Percentiles rank a stretch among this genome's conserved stretches.
Conservation (phyloP, 2,329 filamentous ascomycete genomes). For the Colletotrichum cordylinicola region DNA sequence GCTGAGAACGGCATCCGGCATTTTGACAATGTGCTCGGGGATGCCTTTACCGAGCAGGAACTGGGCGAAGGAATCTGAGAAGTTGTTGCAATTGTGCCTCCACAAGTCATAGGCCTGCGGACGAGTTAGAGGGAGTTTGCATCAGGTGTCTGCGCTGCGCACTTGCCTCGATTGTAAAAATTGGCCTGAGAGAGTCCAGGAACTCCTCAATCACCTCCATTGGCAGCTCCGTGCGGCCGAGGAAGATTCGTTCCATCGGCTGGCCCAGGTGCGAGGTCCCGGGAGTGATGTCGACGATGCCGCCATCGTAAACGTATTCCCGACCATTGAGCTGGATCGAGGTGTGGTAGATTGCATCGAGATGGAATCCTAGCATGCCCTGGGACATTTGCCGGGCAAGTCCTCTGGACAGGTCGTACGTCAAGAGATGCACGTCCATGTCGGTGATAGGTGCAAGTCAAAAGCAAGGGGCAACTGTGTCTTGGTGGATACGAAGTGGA, state of each 20-base stretch:
- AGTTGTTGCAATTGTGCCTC: constrained; percentile 97
- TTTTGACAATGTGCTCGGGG: constrained; percentile 82
- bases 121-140: not conserved
- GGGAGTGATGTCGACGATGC: constrained; percentile 81
- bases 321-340: constrained; percentile 83
- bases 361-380: constrained; percentile 61
- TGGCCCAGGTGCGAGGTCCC: constrained; percentile 86
- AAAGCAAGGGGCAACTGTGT: not conserved
- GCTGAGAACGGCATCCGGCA: constrained; percentile 84
- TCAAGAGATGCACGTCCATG: constrained; percentile 80
- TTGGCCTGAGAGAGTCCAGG: constrained; percentile 78
- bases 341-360: constrained; percentile 96
- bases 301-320: constrained; percentile 91
- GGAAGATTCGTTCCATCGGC: constrained; percentile 76
- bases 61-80: constrained; percentile 89
- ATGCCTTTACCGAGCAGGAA: constrained; percentile 91
- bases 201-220: constrained; percentile 87
- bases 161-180: constrained; percentile 79
- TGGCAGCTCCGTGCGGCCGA: constrained; percentile 81
- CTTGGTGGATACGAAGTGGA: not conserved
- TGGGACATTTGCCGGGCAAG: constrained; percentile 61
- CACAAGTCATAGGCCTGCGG: constrained; percentile 83
- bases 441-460: not conserved
- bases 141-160: not conserved
- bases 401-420: constrained; percentile 78